Conservation (phyloP, 139 green algal genomes). For the Coelastrella sp. region DNA sequence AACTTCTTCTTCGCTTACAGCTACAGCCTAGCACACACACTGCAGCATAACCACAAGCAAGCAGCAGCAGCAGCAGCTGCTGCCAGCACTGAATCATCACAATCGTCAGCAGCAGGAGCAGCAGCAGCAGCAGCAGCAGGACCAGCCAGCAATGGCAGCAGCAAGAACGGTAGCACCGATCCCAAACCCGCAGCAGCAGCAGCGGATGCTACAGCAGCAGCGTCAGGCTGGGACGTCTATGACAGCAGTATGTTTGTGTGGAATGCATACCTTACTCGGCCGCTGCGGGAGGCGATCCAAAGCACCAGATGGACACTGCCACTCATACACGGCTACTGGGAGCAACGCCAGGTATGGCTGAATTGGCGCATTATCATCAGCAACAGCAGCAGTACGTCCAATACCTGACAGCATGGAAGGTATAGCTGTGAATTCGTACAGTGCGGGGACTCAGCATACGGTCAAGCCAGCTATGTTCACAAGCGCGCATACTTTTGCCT, state of each 20-base stretch:
- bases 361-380: background rate
- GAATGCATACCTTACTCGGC: slow-evolving; percentile 90
- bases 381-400: background rate
- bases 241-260: slow-evolving; percentile 91
- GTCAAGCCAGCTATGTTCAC: too few species aligned
- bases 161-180: background rate
- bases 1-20: slow-evolving; percentile 96
- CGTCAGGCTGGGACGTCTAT: slow-evolving; percentile 52
- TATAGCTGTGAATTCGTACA: too few species aligned
- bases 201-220: slow-evolving; percentile 4
- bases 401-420: too few species aligned
- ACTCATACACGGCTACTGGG: slow-evolving; percentile 94
- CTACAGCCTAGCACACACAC: slow-evolving; percentile 81
- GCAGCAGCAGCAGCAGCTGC: slow-evolving; percentile 2
- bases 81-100: slow-evolving; percentile 73
- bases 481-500: too few species aligned
- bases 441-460: too few species aligned
- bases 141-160: slow-evolving; percentile 26
- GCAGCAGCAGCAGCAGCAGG: slow-evolving; percentile 12
- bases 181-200: background rate
- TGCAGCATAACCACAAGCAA: slow-evolving; percentile 78
- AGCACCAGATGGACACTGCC: slow-evolving; percentile 83
- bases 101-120: slow-evolving; percentile 16
- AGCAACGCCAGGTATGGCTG: slow-evolving; percentile 81
- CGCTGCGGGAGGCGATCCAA: slow-evolving; percentile 72